These are phyloP conservation scores for Syzygium jambos DNA, from an alignment of 345 rosid species.

Conservation along the genomic window DNA sequence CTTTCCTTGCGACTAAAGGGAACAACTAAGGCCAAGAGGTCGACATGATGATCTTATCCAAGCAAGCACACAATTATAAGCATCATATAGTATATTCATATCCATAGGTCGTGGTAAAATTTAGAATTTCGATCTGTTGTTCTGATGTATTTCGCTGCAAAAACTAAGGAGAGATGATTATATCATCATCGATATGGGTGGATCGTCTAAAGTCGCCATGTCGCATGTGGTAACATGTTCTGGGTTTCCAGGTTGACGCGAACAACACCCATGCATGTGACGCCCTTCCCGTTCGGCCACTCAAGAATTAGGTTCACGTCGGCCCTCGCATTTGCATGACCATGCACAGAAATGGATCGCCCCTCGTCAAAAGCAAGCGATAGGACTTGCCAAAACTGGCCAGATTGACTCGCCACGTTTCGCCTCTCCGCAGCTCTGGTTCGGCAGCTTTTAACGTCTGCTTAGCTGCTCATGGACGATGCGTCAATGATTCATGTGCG, in stretches of 20 bases:
- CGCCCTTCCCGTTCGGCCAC: conserved; percentile 11
- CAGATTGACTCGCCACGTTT: conserved; percentile 12
- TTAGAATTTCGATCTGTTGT: background rate
- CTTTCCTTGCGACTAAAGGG: background rate
- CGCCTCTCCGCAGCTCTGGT: background rate
- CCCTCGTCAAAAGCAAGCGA: conserved; percentile 14
- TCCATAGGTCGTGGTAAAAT: background rate
- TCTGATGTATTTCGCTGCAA: background rate
- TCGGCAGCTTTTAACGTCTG: background rate
- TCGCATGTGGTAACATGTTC: conserved; percentile 4
- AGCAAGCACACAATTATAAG: background rate
- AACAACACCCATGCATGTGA: conserved; percentile 17
- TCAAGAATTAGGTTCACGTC: conserved; percentile 49
- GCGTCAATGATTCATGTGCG: background rate
- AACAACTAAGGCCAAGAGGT: background rate
- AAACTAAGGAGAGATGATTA: background rate
- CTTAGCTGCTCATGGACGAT: background rate
- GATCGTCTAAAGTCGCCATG: background rate
- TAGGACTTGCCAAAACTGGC: conserved; percentile 11
- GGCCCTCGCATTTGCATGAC: conserved; percentile 30
- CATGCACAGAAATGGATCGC: conserved; percentile 32
- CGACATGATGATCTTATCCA: background rate
- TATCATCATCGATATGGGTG: background rate
- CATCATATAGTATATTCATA: too few relatives aligned
- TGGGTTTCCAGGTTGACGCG: background rate